Evolutionary conservation across 2,329 filamentous ascomycete genomes (phyloP), one percentile per base, ranked within the genome.

Genomic region (Aspergillus floridensis): DNA sequence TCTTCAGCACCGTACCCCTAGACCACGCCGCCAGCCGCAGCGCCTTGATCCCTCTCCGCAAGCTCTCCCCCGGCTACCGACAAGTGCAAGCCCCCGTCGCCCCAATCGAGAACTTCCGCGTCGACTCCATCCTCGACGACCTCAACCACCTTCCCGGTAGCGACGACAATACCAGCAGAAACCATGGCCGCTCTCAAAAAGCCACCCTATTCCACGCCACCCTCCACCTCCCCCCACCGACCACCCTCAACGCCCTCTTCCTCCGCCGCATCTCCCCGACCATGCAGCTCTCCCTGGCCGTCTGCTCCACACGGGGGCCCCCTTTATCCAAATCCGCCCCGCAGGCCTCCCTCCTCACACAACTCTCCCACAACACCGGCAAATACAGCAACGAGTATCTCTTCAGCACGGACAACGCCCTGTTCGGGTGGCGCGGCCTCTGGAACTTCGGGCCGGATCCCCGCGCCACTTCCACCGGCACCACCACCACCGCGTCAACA

Each of bases 361-460:
- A 80, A 58, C 60, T 80, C 29, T 78, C 75, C 26, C 93, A 93
- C 68, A 92, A 98, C 74, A 85, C 87, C 21, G 92, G 92, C 26
- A 91, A 90, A 68, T 98, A 93, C 76, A 92, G 89, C 57, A 84
- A 93, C 0, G 95, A 99, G 72, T 93, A 92, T 24, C 82, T 99
- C 24, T 93, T 92, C 64, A 96, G 92, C 53, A 96, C 93, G 0
- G 95, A 98, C 70, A 96, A 93, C 31, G 91, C 92, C 0, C 81
- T 99, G 10, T 82, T 99, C 66, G 95, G 95, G 14, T 79, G 96
- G 62, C 85, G 93, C 26, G 95, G 92, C 0, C 81, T 99, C 0
- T 99, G 96, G 81, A 98, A 99, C 74, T 98, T 96, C 72, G 93
- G 93, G 14, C 84, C 87, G 19, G 89, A 93, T 68, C 61, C 74